Evolutionary conservation across 2,329 filamentous ascomycete genomes (phyloP).

Genomic region (Dothiorella sarmentorum): DNA sequence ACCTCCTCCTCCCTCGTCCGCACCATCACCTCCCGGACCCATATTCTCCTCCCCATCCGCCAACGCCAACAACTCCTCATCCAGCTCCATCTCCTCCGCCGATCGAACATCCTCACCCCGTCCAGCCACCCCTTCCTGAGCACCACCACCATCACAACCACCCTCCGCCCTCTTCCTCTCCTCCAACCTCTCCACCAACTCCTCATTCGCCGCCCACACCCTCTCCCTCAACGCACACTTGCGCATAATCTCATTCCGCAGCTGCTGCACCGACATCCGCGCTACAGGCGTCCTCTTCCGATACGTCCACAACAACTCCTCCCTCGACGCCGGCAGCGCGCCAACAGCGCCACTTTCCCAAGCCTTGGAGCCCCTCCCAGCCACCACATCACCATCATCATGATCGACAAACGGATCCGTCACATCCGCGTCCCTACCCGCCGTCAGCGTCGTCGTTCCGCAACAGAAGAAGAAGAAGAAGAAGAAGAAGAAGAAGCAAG

Average conservation of each 20-base stretch:
- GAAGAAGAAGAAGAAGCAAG: neutral
- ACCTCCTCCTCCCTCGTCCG: neutral
- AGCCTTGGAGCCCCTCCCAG: too few species aligned
- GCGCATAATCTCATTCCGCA: neutral
- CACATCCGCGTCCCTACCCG: neutral
- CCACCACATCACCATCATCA: too few species aligned
- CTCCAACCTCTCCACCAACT: neutral
- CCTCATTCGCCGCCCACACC: neutral
- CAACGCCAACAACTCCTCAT: slow-evolving; percentile 3
- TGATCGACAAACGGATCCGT: neutral
- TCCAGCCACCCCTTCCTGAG: neutral
- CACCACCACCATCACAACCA: neutral
- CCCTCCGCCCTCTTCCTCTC: neutral
- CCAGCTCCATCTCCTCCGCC: neutral
- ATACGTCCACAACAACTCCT: neutral
- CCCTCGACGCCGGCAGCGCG: neutral
- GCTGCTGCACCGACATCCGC: neutral
- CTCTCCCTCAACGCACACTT: neutral
- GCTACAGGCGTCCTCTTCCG: neutral
- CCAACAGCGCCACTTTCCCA: neutral
- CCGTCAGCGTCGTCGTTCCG: too few species aligned
- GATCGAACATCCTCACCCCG: neutral
- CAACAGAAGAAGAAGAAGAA: too few species aligned
- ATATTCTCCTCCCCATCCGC: neutral
- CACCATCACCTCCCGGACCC: neutral